Conservation (phyloP, 2,329 filamentous ascomycete species). For the Clathrospora elynae region DNA sequence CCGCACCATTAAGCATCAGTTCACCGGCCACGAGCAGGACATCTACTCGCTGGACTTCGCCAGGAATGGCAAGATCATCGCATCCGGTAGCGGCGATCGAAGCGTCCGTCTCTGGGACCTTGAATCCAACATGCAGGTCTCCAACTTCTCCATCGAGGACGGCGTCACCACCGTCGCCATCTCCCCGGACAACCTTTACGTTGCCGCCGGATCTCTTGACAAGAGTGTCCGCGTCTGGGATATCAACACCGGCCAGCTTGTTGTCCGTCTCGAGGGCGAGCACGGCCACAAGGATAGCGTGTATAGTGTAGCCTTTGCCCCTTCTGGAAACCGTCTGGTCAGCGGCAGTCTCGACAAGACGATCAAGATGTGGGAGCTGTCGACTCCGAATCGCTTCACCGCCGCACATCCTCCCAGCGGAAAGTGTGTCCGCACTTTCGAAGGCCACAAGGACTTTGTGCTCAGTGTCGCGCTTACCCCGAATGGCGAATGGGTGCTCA, state of each 20-base stretch:
- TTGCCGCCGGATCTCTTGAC: slow-evolving; percentile 92
- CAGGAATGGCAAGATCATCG: slow-evolving; percentile 89
- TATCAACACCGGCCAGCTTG: slow-evolving; percentile 79
- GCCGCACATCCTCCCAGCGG: slow-evolving; percentile 77
- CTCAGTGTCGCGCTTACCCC: slow-evolving; percentile 94
- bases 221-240: slow-evolving; percentile 99
- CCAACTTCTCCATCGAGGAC: slow-evolving; percentile 91
- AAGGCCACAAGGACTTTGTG: slow-evolving; percentile 98
- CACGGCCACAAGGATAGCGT: slow-evolving; percentile 97
- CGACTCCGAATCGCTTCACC: slow-evolving; percentile 69
- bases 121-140: slow-evolving; percentile 77
- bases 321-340: slow-evolving; percentile 89
- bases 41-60: slow-evolving; percentile 98
- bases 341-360: slow-evolving; percentile 96
- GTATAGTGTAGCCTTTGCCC: slow-evolving; percentile 94
- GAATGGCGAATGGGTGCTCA: slow-evolving; percentile 93
- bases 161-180: slow-evolving; percentile 97
- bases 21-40: slow-evolving; percentile 96
- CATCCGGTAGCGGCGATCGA: slow-evolving; percentile 91
- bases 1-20: slow-evolving; percentile 86
- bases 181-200: slow-evolving; percentile 90
- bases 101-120: slow-evolving; percentile 98
- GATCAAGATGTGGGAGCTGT: slow-evolving; percentile 99
- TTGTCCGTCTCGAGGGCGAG: slow-evolving; percentile 89
- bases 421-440: slow-evolving; percentile 94